These are phyloP conservation scores for Penicillium diatomitis DNA, from an alignment of 495 filamentous ascomycete genomes.

Conservation along the genomic window DNA sequence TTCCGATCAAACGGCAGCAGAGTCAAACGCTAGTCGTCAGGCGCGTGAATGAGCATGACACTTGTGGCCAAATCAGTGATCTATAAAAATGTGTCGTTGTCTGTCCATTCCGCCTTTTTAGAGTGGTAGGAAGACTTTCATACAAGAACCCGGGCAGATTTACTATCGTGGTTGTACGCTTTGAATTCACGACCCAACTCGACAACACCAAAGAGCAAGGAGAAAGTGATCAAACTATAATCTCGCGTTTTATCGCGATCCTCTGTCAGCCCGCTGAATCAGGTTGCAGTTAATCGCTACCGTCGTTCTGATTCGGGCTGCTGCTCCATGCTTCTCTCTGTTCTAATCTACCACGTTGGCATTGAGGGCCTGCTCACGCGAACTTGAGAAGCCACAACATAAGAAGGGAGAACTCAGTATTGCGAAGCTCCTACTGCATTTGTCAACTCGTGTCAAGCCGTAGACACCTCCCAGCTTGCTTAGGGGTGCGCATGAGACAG, in stretches of 20 bases:
- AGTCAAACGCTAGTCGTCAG: conserved; percentile 9
- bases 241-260: too few relatives aligned
- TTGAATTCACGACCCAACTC: too few relatives aligned
- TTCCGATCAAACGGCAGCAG: conserved; percentile 16
- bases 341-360: neutral
- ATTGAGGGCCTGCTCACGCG: conserved; percentile 8
- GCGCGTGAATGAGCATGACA: neutral
- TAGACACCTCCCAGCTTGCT: too few relatives aligned
- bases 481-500: too few relatives aligned
- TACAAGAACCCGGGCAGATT: too few relatives aligned
- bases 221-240: too few relatives aligned
- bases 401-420: neutral
- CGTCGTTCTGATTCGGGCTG: neutral
- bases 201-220: too few relatives aligned
- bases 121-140: neutral
- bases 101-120: neutral
- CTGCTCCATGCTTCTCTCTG: neutral
- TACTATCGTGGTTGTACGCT: too few relatives aligned
- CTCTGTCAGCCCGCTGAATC: too few relatives aligned
- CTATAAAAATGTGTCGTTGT: neutral
- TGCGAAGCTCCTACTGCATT: too few relatives aligned
- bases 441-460: too few relatives aligned
- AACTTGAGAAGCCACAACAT: neutral
- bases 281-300: neutral
- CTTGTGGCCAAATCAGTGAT: neutral